Evolutionary conservation across 1,284 basidiomycete species (phyloP).

Genomic region (Phylloporus gajari): DNA sequence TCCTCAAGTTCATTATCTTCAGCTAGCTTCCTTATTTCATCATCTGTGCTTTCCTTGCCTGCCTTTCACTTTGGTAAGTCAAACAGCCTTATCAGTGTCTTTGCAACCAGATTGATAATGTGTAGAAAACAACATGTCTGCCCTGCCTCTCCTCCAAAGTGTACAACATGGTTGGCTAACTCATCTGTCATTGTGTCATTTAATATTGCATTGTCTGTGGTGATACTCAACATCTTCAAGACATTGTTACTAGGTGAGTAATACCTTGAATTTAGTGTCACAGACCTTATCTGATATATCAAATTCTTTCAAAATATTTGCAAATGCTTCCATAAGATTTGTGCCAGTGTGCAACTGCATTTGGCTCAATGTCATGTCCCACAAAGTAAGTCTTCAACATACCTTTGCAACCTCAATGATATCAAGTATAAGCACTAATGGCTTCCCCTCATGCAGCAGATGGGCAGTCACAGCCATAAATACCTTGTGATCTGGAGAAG

Average conservation of each 20-base stretch:
- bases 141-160: background rate
- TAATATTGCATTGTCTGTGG: background rate
- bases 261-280: no score
- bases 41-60: background rate
- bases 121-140: background rate
- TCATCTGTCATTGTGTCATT: background rate
- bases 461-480: conserved; percentile 4
- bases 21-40: background rate
- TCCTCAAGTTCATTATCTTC: background rate
- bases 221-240: conserved; percentile 1
- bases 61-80: background rate
- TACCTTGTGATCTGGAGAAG: background rate
- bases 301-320: background rate
- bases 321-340: background rate
- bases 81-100: background rate
- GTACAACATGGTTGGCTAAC: background rate
- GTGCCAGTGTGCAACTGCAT: background rate
- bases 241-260: no score
- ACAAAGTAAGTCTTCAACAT: background rate
- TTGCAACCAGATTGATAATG: background rate
- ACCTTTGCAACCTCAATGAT: background rate
- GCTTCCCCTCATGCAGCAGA: background rate
- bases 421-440: background rate
- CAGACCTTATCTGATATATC: background rate
- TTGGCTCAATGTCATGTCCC: background rate